These are phyloP conservation scores for Beauveria asiatica DNA, from an alignment of 2,329 filamentous ascomycete species.

Conservation along the genomic window DNA sequence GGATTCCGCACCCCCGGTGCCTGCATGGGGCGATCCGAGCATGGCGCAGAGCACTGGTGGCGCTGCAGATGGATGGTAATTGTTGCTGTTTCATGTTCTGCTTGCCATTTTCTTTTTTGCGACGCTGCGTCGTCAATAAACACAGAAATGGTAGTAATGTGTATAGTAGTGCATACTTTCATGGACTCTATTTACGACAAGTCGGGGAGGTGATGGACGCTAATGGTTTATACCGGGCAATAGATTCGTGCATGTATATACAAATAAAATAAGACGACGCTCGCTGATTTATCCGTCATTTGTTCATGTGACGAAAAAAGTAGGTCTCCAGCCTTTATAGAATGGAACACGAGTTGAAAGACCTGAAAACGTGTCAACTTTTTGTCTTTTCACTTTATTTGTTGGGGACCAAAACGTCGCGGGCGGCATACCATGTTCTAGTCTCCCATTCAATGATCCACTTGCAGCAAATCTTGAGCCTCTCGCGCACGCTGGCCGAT, in stretches of 20 bases:
- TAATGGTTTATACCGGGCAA: not conserved
- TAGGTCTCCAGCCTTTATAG: not conserved
- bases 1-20: not conserved
- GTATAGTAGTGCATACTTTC: no score
- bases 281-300: not conserved
- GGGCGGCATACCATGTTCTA: slow-evolving; percentile 56
- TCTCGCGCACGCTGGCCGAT: slow-evolving; percentile 67
- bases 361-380: not conserved
- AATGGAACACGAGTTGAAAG: not conserved
- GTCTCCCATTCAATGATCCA: slow-evolving; percentile 71
- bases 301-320: no score
- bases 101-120: no score
- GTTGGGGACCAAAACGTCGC: not conserved
- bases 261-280: not conserved
- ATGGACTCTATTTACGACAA: no score
- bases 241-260: not conserved
- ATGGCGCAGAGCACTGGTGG: slow-evolving; percentile 26
- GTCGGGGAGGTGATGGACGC: not conserved
- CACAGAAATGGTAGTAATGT: no score
- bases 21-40: slow-evolving; percentile 23
- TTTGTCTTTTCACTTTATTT: not conserved
- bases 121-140: no score
- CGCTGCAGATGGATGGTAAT: slow-evolving; percentile 14
- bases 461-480: slow-evolving; percentile 71
- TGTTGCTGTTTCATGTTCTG: no score